These are phyloP conservation scores for Boletellus deceptivus DNA, from an alignment of 1,284 basidiomycete species.

Conservation along the genomic window DNA sequence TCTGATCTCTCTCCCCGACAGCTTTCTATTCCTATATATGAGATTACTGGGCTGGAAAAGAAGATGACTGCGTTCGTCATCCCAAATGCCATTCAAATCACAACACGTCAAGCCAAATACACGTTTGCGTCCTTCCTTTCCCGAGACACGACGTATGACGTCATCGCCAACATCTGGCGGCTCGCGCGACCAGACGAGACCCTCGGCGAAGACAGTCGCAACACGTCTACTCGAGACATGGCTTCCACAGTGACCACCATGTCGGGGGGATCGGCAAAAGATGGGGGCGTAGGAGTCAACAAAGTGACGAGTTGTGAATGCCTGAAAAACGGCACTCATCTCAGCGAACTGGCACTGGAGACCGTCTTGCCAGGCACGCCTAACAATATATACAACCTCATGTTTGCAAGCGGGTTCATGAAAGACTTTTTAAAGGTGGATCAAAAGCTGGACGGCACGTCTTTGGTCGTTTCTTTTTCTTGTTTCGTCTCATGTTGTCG, in stretches of 20 bases:
- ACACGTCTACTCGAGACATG: conserved; percentile 23
- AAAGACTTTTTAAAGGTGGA: conserved; percentile 88
- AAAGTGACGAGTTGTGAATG: conserved; percentile 77
- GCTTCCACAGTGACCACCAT: conserved; percentile 16
- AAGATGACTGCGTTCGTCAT: conserved; percentile 99
- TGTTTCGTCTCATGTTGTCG: conserved; percentile 3
- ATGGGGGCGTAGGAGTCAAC: conserved; percentile 14
- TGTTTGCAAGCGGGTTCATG: conserved; percentile 95
- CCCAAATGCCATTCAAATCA: conserved; percentile 94
- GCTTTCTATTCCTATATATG: conserved; percentile 90
- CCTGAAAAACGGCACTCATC: conserved; percentile 72
- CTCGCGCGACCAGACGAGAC: conserved; percentile 80
- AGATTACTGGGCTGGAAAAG: conserved; percentile 91
- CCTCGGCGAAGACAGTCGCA: conserved; percentile 25
- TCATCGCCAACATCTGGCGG: conserved; percentile 95
- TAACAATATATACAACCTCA: conserved; percentile 93
- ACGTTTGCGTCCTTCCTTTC: conserved; percentile 96
- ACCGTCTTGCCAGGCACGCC: conserved; percentile 84
- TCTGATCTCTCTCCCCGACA: conserved; percentile 34
- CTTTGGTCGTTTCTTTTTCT: neutral
- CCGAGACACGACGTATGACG: conserved; percentile 93
- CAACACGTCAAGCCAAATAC: conserved; percentile 82
- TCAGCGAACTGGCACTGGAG: conserved; percentile 74
- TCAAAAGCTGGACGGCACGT: conserved; percentile 86
- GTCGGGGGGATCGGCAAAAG: conserved; percentile 20